Base-by-base conservation (phyloP, 768 basidiomycete genomes). In the Mycena chlorophos region DNA sequence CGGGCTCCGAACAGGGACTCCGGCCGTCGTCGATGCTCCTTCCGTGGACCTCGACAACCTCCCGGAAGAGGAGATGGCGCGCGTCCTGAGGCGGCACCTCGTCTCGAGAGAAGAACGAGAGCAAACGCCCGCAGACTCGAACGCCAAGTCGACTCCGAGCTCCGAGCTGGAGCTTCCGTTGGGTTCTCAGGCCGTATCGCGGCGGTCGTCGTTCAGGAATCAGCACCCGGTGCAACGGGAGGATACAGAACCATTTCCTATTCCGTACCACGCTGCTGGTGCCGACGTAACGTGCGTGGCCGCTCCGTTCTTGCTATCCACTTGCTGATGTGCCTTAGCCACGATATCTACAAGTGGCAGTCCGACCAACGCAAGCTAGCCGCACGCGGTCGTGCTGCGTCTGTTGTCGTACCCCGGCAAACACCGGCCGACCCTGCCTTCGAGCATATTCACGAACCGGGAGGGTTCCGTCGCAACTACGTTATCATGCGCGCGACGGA, bases 281-380 rank as follows among this genome's bases (percentile, higher is more conserved):
- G 93, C 89, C 25, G 94, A 97, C 66, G 85, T 95, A 57, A 97
- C 94, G 92, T 94, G 77, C 77, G 92, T 82, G 31, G 50, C 31
- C 28, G 29, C 16, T 31, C 52, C 61, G 49, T 34, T 10, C 37
- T 42, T 66, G 55, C 64, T 49, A 34, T 49, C 47, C 55, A 47
- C 10, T 58, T 52, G 38, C 23, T 58, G 31, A 26, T 42, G 57
- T 46, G n/a, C n/a, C 34, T 42, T 19, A 42, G 89, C 17, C 94
- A 96, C 66, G 87, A 87, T 60, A 89, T 98, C 37, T 98, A 97
- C 78, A 98, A 97, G 73, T 98, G 94, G 89, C 89, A 94, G 58
- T 78, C 84, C 16, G 88, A 89, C 63, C 84, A 86, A 52, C 80
- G 79, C 23, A 81, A 86, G 54, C 78, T 82, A 56, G 77, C 75